Conservation (phyloP, 805 yeast genomes). For the Candida berthetii region DNA sequence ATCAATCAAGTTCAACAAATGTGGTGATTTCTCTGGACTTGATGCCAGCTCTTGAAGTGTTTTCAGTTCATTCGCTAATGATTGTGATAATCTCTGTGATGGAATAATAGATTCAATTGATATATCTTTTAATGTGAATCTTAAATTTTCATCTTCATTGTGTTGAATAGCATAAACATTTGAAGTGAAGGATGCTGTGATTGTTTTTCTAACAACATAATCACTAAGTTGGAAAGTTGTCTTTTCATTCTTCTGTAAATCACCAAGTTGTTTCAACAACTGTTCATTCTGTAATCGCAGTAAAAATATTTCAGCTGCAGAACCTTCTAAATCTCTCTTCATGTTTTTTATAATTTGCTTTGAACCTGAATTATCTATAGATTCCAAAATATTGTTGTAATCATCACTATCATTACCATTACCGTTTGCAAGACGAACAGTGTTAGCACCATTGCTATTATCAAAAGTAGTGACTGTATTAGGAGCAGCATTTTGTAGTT, state of each 20-base stretch:
- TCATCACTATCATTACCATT: too few species aligned
- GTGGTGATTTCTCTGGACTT: neutral
- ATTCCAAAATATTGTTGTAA: neutral
- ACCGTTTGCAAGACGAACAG: too few species aligned
- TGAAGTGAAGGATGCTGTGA: neutral
- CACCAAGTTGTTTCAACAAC: neutral
- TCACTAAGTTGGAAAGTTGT: neutral
- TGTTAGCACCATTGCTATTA: too few species aligned
- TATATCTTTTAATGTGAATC: neutral
- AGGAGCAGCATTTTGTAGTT: too few species aligned
- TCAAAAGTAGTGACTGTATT: too few species aligned
- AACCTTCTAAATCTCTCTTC: constrained; percentile 1
- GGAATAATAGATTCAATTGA: neutral
- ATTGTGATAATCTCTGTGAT: neutral
- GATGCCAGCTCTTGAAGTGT: constrained; percentile 1
- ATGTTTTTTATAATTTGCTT: neutral
- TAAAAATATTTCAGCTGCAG: neutral
- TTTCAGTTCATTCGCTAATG: neutral
- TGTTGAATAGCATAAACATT: neutral
- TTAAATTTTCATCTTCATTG: neutral
- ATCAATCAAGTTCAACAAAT: neutral
- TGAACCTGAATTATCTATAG: neutral
- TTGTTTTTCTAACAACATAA: neutral
- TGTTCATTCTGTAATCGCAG: neutral
- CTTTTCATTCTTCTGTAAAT: neutral